Evolutionary conservation across 495 filamentous ascomycete genomes (phyloP).

Genomic region (Alectoria sarmentosa): DNA sequence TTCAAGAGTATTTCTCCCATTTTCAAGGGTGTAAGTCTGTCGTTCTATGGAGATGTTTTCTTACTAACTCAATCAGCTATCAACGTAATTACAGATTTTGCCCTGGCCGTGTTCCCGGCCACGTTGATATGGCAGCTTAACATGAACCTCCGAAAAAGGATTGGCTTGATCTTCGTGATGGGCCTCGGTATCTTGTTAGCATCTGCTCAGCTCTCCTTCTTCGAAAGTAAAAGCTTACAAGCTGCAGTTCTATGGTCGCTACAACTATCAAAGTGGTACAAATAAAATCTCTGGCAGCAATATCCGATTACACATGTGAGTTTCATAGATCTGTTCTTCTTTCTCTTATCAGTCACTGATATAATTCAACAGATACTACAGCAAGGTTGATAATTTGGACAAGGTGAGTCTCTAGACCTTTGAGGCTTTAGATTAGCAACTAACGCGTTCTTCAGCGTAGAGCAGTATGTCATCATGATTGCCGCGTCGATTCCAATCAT

Average conservation of each 20-base stretch:
- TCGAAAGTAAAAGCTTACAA: neutral
- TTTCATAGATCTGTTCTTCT: neutral
- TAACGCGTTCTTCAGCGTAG: neutral
- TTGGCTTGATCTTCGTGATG: conserved; percentile 1
- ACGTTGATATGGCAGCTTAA: conserved; percentile 3
- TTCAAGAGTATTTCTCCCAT: neutral
- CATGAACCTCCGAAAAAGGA: neutral
- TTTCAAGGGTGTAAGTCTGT: conserved; percentile 3
- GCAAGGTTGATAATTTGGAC: neutral
- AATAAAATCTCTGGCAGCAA: neutral
- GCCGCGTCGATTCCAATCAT: conserved; percentile 2
- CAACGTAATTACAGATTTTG: neutral
- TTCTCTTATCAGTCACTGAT: neutral
- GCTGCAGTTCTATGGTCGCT: conserved; percentile 5
- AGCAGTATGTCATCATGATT: conserved; percentile 2
- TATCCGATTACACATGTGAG: neutral
- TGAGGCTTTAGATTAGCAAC: neutral
- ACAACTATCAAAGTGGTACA: neutral
- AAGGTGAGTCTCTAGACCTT: neutral
- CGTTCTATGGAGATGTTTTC: neutral
- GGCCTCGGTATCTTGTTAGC: conserved; percentile 3
- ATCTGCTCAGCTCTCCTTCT: neutral
- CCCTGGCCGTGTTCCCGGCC: conserved; percentile 1
- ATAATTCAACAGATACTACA: neutral
- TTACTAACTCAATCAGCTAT: neutral